These are phyloP conservation scores for Ogataea wickerhamii DNA, from an alignment of 805 yeast genomes.

Conservation along the genomic window DNA sequence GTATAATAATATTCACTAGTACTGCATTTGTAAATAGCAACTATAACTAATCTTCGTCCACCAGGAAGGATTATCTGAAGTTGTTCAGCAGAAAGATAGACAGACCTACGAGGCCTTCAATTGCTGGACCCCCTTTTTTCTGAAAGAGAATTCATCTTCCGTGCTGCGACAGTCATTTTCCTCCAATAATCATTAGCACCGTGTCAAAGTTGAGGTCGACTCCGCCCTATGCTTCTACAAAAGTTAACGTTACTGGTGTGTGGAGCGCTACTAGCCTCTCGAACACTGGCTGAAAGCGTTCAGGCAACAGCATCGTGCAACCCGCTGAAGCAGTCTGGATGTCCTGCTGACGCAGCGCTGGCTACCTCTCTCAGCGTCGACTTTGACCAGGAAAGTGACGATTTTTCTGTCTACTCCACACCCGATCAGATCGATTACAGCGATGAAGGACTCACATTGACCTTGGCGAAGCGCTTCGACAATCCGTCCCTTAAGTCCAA, in stretches of 20 bases:
- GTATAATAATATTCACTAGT: too few relatives aligned
- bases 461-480: conserved; percentile 60
- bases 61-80: too few relatives aligned
- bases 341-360: conserved; percentile 53
- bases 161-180: too few relatives aligned
- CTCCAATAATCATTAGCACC: too few relatives aligned
- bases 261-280: neutral
- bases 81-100: too few relatives aligned
- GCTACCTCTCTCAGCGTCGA: conserved; percentile 51
- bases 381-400: conserved; percentile 45
- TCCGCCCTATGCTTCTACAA: too few relatives aligned
- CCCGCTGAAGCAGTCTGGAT: conserved; percentile 28
- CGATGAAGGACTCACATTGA: conserved; percentile 59
- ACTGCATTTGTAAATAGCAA: too few relatives aligned
- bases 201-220: too few relatives aligned
- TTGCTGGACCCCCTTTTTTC: too few relatives aligned
- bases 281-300: neutral
- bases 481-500: conserved; percentile 76
- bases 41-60: too few relatives aligned
- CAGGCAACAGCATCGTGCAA: conserved; percentile 26
- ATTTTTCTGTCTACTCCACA: conserved; percentile 41
- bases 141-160: too few relatives aligned
- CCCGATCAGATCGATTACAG: conserved; percentile 44
- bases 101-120: too few relatives aligned
- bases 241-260: neutral